A percentile compares a stretch with the other conserved stretches of the same genome.
These are phyloP conservation scores for Geoglossum cookeanum DNA, from an alignment of 2,329 filamentous ascomycete genomes.

Conservation along the genomic window DNA sequence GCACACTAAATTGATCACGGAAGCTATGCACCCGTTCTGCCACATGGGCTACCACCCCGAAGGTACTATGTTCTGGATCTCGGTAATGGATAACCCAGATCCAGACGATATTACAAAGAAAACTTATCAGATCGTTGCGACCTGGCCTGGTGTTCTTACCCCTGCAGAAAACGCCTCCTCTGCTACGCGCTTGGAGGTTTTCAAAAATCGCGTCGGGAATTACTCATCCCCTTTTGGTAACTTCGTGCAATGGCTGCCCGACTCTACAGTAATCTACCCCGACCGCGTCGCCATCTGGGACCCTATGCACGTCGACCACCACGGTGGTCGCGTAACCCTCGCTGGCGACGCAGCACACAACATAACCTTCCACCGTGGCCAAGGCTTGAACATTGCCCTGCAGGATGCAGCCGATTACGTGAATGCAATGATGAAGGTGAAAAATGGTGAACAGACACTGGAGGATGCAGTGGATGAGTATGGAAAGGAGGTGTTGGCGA, in stretches of 20 bases:
- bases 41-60: constrained; percentile 34
- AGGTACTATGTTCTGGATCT: constrained; percentile 32
- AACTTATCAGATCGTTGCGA: background rate
- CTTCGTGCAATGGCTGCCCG: constrained; percentile 23
- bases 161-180: background rate
- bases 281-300: constrained; percentile 14
- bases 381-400: constrained; percentile 7
- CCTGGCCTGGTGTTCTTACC: background rate
- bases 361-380: constrained; percentile 21
- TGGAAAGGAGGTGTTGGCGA: background rate
- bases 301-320: constrained; percentile 9
- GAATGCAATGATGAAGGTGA: constrained; percentile 1
- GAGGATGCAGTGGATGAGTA: background rate
- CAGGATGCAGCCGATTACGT: constrained; percentile 7
- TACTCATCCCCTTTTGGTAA: constrained; percentile 29
- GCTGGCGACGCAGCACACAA: constrained; percentile 37
- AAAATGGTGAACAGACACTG: background rate
- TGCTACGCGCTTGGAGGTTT: constrained; percentile 2
- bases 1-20: constrained; percentile 24
- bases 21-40: constrained; percentile 31
- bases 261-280: constrained; percentile 12
- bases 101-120: background rate
- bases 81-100: background rate
- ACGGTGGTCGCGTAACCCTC: constrained; percentile 24
- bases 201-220: constrained; percentile 26